These are phyloP conservation scores for Podospora conica DNA, from an alignment of 495 filamentous ascomycete species.

Conservation along the genomic window DNA sequence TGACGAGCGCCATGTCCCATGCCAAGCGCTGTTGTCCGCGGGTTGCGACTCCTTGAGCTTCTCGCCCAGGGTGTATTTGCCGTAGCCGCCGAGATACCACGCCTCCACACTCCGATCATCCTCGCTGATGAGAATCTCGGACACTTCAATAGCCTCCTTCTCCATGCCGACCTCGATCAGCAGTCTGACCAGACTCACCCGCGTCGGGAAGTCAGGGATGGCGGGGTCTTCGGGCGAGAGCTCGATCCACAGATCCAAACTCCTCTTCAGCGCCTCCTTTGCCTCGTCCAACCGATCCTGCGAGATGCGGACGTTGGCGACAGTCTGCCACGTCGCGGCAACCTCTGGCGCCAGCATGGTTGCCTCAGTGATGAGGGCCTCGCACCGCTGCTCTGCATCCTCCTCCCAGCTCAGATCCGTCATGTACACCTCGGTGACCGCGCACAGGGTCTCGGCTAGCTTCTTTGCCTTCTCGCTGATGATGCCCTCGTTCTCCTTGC, in stretches of 20 bases:
- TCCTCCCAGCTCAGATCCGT: slow-evolving; percentile 90
- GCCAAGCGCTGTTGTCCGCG: slow-evolving; percentile 37
- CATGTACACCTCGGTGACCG: slow-evolving; percentile 94
- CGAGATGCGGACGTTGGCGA: slow-evolving; percentile 89
- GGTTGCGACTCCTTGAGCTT: slow-evolving; percentile 44
- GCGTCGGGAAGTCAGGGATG: slow-evolving; percentile 75
- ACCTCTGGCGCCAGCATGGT: slow-evolving; percentile 65
- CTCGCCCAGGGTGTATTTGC: slow-evolving; percentile 69
- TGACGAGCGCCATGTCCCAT: slow-evolving; percentile 49
- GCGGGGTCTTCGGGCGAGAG: slow-evolving; percentile 55
- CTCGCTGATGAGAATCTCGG: slow-evolving; percentile 75
- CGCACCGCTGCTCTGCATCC: slow-evolving; percentile 80
- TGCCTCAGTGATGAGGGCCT: slow-evolving; percentile 79
- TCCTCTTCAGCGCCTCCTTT: slow-evolving; percentile 64
- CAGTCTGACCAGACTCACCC: slow-evolving; percentile 76
- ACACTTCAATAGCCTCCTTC: slow-evolving; percentile 73
- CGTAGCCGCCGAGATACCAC: slow-evolving; percentile 96
- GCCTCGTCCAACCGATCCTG: slow-evolving; percentile 75
- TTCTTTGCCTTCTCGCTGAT: slow-evolving; percentile 67
- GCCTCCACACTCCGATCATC: slow-evolving; percentile 92
- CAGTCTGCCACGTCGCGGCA: slow-evolving; percentile 82
- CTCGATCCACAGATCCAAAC: slow-evolving; percentile 73
- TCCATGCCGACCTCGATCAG: slow-evolving; percentile 87
- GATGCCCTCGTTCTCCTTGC: slow-evolving; percentile 38
- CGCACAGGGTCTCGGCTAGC: slow-evolving; percentile 80